Conservation (phyloP, 805 yeast genomes). For the Saccharomycopsis schoenii region DNA sequence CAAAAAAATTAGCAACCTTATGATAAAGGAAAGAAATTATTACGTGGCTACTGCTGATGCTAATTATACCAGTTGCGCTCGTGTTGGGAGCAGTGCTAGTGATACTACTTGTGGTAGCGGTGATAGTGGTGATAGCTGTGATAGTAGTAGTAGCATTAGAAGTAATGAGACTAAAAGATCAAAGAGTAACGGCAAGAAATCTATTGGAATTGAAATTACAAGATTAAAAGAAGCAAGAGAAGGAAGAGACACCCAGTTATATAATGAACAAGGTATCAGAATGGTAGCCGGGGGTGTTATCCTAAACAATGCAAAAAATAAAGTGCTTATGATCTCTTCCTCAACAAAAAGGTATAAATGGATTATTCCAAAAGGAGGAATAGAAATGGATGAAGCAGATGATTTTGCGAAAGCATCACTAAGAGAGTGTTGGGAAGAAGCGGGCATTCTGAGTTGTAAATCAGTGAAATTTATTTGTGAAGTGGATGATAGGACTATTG, state of each 20-base stretch:
- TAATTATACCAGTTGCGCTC: too few species aligned
- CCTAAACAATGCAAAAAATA: slow-evolving; percentile 42
- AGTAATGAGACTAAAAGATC: neutral
- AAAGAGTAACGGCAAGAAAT: neutral
- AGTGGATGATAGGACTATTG: slow-evolving; percentile 40
- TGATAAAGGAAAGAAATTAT: too few species aligned
- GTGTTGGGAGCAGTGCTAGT: too few species aligned
- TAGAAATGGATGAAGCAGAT: slow-evolving; percentile 69
- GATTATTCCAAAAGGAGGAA: slow-evolving; percentile 95
- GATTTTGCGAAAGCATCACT: slow-evolving; percentile 43
- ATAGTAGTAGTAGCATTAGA: neutral
- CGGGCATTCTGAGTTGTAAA: slow-evolving; percentile 66
- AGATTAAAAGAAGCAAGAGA: neutral
- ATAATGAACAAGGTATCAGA: slow-evolving; percentile 47
- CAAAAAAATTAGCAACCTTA: too few species aligned
- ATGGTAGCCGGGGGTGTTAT: slow-evolving; percentile 91
- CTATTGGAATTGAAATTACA: neutral
- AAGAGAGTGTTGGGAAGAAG: slow-evolving; percentile 97
- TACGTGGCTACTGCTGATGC: too few species aligned
- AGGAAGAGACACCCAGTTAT: neutral
- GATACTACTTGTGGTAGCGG: too few species aligned
- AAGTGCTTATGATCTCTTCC: slow-evolving; percentile 74
- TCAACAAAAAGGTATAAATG: slow-evolving; percentile 58
- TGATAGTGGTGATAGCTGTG: neutral
- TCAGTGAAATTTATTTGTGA: slow-evolving; percentile 49